Conservation (phyloP, 2,329 filamentous ascomycete genomes). For the Diaporthe citrichinensis region DNA sequence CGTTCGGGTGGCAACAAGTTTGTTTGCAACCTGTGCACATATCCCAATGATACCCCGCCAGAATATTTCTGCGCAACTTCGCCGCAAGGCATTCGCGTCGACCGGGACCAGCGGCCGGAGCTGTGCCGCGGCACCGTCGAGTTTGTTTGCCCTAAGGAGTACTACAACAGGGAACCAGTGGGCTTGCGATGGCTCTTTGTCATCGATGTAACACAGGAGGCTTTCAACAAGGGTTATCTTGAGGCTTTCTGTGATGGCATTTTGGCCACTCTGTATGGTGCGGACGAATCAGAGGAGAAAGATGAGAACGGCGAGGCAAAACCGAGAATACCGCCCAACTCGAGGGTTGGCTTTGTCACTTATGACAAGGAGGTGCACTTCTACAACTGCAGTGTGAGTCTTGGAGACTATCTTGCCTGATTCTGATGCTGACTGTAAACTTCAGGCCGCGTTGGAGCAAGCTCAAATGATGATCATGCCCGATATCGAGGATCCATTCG, state of each 20-base stretch:
- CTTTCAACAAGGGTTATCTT: constrained; percentile 90
- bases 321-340: constrained; percentile 78
- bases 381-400: constrained; percentile 89
- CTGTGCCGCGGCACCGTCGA: constrained; percentile 93
- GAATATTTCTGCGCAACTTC: constrained; percentile 96
- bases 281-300: constrained; percentile 65
- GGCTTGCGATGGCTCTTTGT: constrained; percentile 91
- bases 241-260: constrained; percentile 94
- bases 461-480: constrained; percentile 99
- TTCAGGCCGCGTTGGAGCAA: constrained; percentile 79
- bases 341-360: constrained; percentile 94
- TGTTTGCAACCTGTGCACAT: constrained; percentile 97
- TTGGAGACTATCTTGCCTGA: not conserved
- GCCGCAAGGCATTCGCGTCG: constrained; percentile 87
- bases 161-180: constrained; percentile 95
- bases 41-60: constrained; percentile 91
- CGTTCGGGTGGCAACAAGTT: constrained; percentile 94
- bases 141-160: constrained; percentile 97
- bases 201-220: constrained; percentile 93
- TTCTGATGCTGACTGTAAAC: not conserved
- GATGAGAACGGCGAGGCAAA: constrained; percentile 68
- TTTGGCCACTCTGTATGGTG: constrained; percentile 84
- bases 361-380: constrained; percentile 98
- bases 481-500: constrained; percentile 95
- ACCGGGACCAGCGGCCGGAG: constrained; percentile 90